A percentile compares a stretch with the other conserved stretches of the same genome.
These are phyloP conservation scores for Metschnikowia amazonensis DNA, from an alignment of 805 yeast species.

Conservation along the genomic window DNA sequence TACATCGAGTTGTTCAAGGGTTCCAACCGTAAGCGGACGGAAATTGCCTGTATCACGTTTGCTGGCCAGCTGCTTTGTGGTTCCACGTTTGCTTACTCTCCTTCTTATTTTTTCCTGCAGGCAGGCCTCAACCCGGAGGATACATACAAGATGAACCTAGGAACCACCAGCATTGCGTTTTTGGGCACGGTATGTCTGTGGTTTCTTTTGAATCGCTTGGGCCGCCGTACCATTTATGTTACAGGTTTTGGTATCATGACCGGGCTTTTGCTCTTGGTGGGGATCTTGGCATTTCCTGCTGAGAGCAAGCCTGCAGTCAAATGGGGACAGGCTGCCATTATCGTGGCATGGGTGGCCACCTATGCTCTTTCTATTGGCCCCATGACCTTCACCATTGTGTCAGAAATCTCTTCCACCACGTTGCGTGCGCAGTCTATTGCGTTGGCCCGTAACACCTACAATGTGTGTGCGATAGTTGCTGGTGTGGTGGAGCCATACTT, in stretches of 20 bases:
- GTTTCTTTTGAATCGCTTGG: slow-evolving; percentile 9
- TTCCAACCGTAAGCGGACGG: slow-evolving; percentile 9
- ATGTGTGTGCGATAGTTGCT: slow-evolving; percentile 10
- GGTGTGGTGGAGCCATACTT: slow-evolving; percentile 12
- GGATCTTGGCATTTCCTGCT: slow-evolving; percentile 16
- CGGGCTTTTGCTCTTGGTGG: slow-evolving; percentile 7
- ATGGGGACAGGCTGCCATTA: slow-evolving; percentile 26
- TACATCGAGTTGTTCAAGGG: slow-evolving; percentile 17
- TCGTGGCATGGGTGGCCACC: slow-evolving; percentile 13
- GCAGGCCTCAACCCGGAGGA: slow-evolving; percentile 10
- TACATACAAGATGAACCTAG: slow-evolving; percentile 13
- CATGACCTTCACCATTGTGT: slow-evolving; percentile 11
- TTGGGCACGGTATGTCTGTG: slow-evolving; percentile 9
- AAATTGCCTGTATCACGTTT: slow-evolving; percentile 10
- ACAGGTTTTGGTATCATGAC: slow-evolving; percentile 4
- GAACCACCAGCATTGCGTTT: slow-evolving; percentile 10
- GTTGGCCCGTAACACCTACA: slow-evolving; percentile 10
- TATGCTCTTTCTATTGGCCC: slow-evolving; percentile 11
- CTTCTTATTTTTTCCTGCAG: slow-evolving; percentile 10
- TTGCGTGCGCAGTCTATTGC: slow-evolving; percentile 14
- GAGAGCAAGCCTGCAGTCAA: slow-evolving; percentile 15
- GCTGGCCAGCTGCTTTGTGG: slow-evolving; percentile 13
- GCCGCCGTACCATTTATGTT: slow-evolving; percentile 10
- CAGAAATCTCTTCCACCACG: slow-evolving; percentile 11
- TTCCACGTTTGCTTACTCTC: slow-evolving; percentile 11